These are phyloP conservation scores for Mycena leptocephala DNA, from an alignment of 768 basidiomycete species.

Conservation along the genomic window DNA sequence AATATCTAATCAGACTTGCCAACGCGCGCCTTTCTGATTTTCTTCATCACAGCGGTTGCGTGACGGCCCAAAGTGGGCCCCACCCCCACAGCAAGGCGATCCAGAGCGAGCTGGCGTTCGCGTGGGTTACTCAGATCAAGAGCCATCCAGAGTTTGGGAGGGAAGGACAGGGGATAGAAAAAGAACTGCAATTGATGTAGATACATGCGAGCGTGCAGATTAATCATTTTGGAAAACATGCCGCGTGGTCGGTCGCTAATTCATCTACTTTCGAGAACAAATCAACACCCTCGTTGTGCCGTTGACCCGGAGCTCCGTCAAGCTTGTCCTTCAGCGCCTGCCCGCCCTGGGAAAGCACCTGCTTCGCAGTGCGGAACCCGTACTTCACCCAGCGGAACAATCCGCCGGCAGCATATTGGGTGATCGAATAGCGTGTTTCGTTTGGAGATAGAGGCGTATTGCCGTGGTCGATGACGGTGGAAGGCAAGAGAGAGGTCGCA, in stretches of 20 bases:
- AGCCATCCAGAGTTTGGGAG: too few relatives aligned
- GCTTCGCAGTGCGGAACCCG: slow-evolving; percentile 32
- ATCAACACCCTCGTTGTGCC: background rate
- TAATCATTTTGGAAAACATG: background rate
- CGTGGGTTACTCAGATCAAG: too few relatives aligned
- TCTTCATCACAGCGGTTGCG: too few relatives aligned
- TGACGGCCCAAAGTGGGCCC: too few relatives aligned
- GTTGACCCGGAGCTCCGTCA: background rate
- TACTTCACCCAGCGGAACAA: slow-evolving; percentile 43
- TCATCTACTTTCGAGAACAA: slow-evolving; percentile 12
- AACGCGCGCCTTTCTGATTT: background rate
- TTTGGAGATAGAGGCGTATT: slow-evolving; percentile 36
- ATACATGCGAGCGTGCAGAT: background rate
- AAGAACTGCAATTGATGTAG: too few relatives aligned
- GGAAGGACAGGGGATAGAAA: background rate
- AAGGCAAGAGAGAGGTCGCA: slow-evolving; percentile 39
- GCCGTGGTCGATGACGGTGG: slow-evolving; percentile 38
- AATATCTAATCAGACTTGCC: too few relatives aligned
- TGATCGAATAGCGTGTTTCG: slow-evolving; percentile 43
- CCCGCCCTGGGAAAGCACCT: background rate
- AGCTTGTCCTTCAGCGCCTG: background rate
- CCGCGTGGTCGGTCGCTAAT: background rate
- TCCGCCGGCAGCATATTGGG: slow-evolving; percentile 45
- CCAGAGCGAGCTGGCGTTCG: too few relatives aligned
- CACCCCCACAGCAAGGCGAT: too few relatives aligned